phyloP scores from a whole-genome alignment of 441 rosid species.

The Isatis lusitanica region DNA sequence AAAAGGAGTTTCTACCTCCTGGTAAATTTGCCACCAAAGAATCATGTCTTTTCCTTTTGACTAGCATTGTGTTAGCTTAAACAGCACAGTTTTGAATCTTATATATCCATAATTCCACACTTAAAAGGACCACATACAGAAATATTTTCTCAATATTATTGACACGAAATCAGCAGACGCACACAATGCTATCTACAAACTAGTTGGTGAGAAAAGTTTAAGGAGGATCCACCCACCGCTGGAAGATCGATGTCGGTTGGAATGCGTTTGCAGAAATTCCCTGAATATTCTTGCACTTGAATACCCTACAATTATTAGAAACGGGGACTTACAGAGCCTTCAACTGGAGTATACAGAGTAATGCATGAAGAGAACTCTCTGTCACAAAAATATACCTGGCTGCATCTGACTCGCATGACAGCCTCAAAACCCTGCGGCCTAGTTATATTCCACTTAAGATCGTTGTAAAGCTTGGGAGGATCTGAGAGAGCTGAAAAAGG shows the following conservation, averaged over 20 bases:
- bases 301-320: slow-evolving; percentile 64
- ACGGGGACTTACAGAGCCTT: slow-evolving; percentile 16
- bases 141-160: background rate
- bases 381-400: slow-evolving; percentile 66
- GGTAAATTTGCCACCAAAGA: slow-evolving; percentile 1
- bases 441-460: slow-evolving; percentile 95
- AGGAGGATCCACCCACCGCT: slow-evolving; percentile 32
- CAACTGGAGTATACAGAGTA: slow-evolving; percentile 17
- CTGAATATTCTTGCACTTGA: slow-evolving; percentile 95
- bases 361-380: slow-evolving; percentile 11
- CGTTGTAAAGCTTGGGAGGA: slow-evolving; percentile 96
- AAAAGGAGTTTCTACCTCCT: slow-evolving; percentile 15
- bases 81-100: background rate
- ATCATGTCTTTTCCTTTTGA: background rate
- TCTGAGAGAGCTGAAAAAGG: slow-evolving; percentile 93
- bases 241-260: slow-evolving; percentile 50
- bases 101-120: background rate
- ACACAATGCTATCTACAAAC: slow-evolving; percentile 10
- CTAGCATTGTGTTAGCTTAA: background rate
- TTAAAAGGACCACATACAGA: slow-evolving; percentile 4
- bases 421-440: slow-evolving; percentile 99
- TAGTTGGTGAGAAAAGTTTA: background rate
- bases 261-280: slow-evolving; percentile 96
- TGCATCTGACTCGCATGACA: slow-evolving; percentile 98
- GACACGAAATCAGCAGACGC: slow-evolving; percentile 1